A percentile compares a stretch with the other conserved stretches of the same genome.
These are phyloP conservation scores for Veloporphyrellus conicus DNA, from an alignment of 1,284 basidiomycete species.

Conservation along the genomic window DNA sequence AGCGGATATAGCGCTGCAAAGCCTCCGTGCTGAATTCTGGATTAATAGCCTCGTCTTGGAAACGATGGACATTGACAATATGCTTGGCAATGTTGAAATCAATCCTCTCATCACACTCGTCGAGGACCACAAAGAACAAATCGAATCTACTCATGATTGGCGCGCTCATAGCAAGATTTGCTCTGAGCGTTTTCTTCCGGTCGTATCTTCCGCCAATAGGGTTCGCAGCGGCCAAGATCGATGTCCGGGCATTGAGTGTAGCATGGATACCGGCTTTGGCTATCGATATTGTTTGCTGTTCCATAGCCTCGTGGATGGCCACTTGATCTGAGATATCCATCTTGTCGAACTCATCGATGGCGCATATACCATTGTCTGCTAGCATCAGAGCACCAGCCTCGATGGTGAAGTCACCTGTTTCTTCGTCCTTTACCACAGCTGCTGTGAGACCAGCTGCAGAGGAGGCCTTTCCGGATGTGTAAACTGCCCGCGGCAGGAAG, in stretches of 20 bases:
- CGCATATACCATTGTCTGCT: constrained; percentile 98
- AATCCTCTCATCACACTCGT: constrained; percentile 92
- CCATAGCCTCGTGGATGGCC: constrained; percentile 99
- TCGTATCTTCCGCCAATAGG: constrained; percentile 96
- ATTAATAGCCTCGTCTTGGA: constrained; percentile 89
- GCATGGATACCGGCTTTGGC: constrained; percentile 99
- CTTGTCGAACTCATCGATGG: constrained; percentile 99
- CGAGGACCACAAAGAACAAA: constrained; percentile 96
- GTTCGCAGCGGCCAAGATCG: constrained; percentile 97
- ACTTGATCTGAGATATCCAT: constrained; percentile 99
- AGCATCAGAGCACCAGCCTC: constrained; percentile 99
- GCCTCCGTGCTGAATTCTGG: constrained; percentile 98
- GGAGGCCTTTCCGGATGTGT: constrained; percentile 98
- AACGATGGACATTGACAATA: constrained; percentile 97
- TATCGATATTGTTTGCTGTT: constrained; percentile 99
- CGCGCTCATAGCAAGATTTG: constrained; percentile 97
- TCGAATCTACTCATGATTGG: constrained; percentile 99
- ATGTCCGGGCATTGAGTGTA: constrained; percentile 95
- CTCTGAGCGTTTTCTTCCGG: constrained; percentile 86
- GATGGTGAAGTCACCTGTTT: constrained; percentile 98
- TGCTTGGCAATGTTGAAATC: constrained; percentile 94
- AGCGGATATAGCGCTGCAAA: constrained; percentile 93
- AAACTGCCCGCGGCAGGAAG: constrained; percentile 97
- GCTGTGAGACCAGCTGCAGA: constrained; percentile 98
- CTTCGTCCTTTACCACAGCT: constrained; percentile 97